Evolutionary conservation across 2,329 filamentous ascomycete species (phyloP).

Genomic region (Colletotrichum euphorbiae): DNA sequence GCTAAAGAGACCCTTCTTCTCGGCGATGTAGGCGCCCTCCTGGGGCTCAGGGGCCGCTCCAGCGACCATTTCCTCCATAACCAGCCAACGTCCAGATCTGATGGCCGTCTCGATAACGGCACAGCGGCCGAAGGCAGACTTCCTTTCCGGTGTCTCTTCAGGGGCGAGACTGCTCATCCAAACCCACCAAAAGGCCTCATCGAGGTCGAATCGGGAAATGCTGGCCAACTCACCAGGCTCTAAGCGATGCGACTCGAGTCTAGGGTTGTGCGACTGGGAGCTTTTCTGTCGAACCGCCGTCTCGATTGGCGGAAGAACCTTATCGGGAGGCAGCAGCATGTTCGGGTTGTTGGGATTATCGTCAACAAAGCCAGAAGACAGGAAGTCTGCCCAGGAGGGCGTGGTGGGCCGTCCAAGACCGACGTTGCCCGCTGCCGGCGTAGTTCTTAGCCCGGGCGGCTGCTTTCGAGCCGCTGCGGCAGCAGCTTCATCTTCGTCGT

Average conservation of each 20-base stretch:
- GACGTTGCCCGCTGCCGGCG: conserved; percentile 74
- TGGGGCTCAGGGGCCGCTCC: conserved; percentile 88
- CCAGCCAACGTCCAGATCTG: conserved; percentile 84
- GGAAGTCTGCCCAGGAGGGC: conserved; percentile 97
- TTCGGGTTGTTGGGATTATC: conserved; percentile 73
- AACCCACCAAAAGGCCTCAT: conserved; percentile 99
- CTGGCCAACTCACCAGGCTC: conserved; percentile 96
- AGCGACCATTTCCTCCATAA: conserved; percentile 96
- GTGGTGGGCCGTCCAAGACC: conserved; percentile 87
- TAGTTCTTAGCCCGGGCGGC: conserved; percentile 67
- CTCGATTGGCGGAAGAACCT: conserved; percentile 87
- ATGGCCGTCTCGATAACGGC: conserved; percentile 92
- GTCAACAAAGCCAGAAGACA: conserved; percentile 92
- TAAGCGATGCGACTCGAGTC: conserved; percentile 77
- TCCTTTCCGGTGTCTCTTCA: conserved; percentile 86
- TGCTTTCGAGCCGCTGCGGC: conserved; percentile 53
- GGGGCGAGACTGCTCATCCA: conserved; percentile 97
- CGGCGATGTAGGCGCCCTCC: conserved; percentile 88
- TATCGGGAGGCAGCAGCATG: conserved; percentile 88
- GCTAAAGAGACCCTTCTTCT: conserved; percentile 95
- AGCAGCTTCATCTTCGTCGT: conserved; percentile 70
- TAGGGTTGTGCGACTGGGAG: conserved; percentile 84
- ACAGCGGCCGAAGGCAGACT: conserved; percentile 93
- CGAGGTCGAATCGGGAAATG: conserved; percentile 85
- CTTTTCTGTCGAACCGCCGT: conserved; percentile 79